Evolutionary conservation across 371 early-diverging fungal species (phyloP).

Genomic region (Capniomyces stellatus): DNA sequence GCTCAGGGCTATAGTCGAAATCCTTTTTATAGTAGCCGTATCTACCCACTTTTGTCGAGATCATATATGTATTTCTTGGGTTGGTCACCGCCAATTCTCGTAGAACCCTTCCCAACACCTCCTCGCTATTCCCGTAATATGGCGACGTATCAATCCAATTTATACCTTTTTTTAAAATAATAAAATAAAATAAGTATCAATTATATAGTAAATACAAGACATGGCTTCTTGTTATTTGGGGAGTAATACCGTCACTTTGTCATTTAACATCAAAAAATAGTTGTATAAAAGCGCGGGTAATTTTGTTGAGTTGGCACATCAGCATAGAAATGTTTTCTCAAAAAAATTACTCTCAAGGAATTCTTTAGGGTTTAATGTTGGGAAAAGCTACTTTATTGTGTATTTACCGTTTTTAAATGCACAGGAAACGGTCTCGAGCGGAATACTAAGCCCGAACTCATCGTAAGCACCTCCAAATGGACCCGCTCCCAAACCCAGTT

Average conservation of each 20-base stretch:
- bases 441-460: neutral
- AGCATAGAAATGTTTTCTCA: too few relatives aligned
- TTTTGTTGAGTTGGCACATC: too few relatives aligned
- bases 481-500: slow-evolving; percentile 1
- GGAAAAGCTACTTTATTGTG: too few relatives aligned
- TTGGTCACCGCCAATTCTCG: slow-evolving; percentile 26
- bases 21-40: slow-evolving; percentile 42
- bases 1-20: slow-evolving; percentile 45
- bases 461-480: neutral
- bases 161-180: too few relatives aligned
- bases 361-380: too few relatives aligned
- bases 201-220: too few relatives aligned
- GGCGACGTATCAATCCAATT: slow-evolving; percentile 60
- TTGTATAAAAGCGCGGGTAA: too few relatives aligned
- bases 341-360: too few relatives aligned
- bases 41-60: slow-evolving; percentile 60
- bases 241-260: too few relatives aligned
- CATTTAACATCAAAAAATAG: too few relatives aligned
- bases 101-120: slow-evolving; percentile 46
- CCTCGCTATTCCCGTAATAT: slow-evolving; percentile 53
- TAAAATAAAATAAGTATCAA: too few relatives aligned
- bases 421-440: neutral
- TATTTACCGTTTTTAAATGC: neutral
- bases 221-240: too few relatives aligned
- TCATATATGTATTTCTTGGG: slow-evolving; percentile 40